Conservation (phyloP, 2,329 filamentous ascomycete genomes). For the Shiraia bambusicola region DNA sequence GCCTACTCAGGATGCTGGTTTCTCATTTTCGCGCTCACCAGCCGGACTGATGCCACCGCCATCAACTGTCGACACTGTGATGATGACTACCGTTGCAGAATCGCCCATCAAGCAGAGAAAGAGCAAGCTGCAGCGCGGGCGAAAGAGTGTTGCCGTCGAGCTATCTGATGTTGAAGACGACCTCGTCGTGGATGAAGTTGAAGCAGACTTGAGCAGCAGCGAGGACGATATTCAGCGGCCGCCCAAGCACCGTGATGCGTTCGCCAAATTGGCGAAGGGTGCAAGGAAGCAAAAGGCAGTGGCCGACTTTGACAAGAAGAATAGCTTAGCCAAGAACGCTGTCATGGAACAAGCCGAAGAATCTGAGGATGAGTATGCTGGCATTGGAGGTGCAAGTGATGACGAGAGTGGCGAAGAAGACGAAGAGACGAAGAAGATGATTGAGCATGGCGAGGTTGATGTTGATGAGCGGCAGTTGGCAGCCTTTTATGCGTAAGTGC, state of each 20-base stretch:
- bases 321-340: slow-evolving; percentile 79
- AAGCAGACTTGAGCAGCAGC: slow-evolving; percentile 21
- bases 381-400: slow-evolving; percentile 84
- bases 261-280: slow-evolving; percentile 69
- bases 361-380: slow-evolving; percentile 97
- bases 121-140: slow-evolving; percentile 55
- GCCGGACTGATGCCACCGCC: slow-evolving; percentile 63
- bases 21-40: slow-evolving; percentile 68
- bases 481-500: slow-evolving; percentile 81
- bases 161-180: slow-evolving; percentile 52
- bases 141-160: slow-evolving; percentile 42
- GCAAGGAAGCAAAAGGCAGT: slow-evolving; percentile 54
- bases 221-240: slow-evolving; percentile 33
- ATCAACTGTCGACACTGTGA: slow-evolving; percentile 72
- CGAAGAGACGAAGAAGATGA: slow-evolving; percentile 79
- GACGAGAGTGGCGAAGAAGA: slow-evolving; percentile 79
- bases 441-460: slow-evolving; percentile 77
- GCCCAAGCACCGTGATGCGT: slow-evolving; percentile 57
- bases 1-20: slow-evolving; percentile 78
- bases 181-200: slow-evolving; percentile 20
- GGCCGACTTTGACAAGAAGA: slow-evolving; percentile 74
- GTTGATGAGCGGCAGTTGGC: slow-evolving; percentile 79
- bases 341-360: slow-evolving; percentile 93
- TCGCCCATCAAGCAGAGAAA: slow-evolving; percentile 67
- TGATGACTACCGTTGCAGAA: slow-evolving; percentile 55